Evolutionary conservation across 2,329 filamentous ascomycete genomes (phyloP).

Genomic region (Hymenoscyphus albidus): DNA sequence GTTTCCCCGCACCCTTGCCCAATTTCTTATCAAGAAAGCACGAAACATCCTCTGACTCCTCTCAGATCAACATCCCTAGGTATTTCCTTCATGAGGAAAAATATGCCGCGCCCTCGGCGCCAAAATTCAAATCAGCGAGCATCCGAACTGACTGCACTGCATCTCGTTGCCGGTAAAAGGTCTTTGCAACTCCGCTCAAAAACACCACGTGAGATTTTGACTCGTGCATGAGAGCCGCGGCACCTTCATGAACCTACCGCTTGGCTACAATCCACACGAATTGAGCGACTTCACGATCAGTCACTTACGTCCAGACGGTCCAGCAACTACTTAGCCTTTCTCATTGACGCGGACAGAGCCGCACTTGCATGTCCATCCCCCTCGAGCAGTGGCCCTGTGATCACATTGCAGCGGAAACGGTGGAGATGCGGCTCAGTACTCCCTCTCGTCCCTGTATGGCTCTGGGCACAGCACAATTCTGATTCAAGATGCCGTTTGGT

Average conservation of each 20-base stretch:
- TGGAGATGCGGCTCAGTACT: background rate
- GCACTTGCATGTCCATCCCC: conserved; percentile 16
- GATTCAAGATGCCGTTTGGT: background rate
- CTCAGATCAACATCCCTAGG: background rate
- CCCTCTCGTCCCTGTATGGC: background rate
- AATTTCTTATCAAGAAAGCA: conserved; percentile 1
- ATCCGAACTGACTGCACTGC: background rate
- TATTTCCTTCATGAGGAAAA: background rate
- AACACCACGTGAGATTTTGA: background rate
- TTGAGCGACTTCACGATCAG: conserved; percentile 2
- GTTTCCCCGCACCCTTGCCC: background rate
- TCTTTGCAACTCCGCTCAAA: background rate
- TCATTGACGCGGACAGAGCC: conserved; percentile 20
- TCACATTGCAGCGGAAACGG: background rate
- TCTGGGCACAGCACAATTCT: background rate
- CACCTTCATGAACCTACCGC: background rate
- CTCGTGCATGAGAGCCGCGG: background rate
- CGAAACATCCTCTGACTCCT: conserved; percentile 1
- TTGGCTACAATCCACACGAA: background rate
- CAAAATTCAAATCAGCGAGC: background rate
- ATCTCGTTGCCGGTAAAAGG: background rate
- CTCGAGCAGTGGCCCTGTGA: background rate
- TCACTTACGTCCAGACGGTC: background rate
- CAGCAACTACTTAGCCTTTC: conserved; percentile 4
- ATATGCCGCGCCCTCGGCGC: conserved; percentile 1